These are phyloP conservation scores for Metarhizium rileyi DNA, from an alignment of 2,329 filamentous ascomycete genomes.

Conservation along the genomic window DNA sequence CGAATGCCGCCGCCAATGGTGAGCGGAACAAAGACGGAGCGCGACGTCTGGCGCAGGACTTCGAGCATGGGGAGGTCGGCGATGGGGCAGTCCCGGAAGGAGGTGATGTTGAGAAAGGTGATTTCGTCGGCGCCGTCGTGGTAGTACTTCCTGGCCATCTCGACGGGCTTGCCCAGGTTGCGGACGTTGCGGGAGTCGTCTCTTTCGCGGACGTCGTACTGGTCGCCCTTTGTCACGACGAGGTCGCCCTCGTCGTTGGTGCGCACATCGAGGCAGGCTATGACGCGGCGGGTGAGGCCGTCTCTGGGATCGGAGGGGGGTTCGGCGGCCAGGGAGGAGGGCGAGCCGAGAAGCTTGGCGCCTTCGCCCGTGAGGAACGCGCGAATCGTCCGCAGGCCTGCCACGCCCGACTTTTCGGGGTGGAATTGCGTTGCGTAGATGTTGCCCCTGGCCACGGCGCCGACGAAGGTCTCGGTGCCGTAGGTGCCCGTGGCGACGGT, in stretches of 20 bases:
- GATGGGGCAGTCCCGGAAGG: slow-evolving; percentile 88
- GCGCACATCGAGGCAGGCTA: slow-evolving; percentile 92
- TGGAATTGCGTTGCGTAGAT: slow-evolving; percentile 93
- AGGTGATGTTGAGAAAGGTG: slow-evolving; percentile 97
- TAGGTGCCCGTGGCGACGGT: slow-evolving; percentile 85
- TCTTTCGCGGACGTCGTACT: slow-evolving; percentile 97
- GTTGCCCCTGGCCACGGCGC: slow-evolving; percentile 77
- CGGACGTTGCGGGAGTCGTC: slow-evolving; percentile 55
- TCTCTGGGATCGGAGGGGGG: slow-evolving; percentile 29
- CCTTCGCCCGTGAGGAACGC: slow-evolving; percentile 74
- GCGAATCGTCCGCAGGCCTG: slow-evolving; percentile 72
- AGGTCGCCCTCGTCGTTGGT: slow-evolving; percentile 90
- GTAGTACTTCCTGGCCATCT: slow-evolving; percentile 90
- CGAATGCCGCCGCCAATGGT: slow-evolving; percentile 94
- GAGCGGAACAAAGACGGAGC: slow-evolving; percentile 90
- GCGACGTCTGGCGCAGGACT: slow-evolving; percentile 73
- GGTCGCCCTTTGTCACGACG: slow-evolving; percentile 96
- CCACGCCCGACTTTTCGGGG: slow-evolving; percentile 90
- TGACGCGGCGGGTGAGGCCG: slow-evolving; percentile 83
- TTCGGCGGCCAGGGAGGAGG: slow-evolving; percentile 4
- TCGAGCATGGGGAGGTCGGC: slow-evolving; percentile 95
- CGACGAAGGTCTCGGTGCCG: slow-evolving; percentile 81
- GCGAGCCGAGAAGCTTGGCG: slow-evolving; percentile 36
- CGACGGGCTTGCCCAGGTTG: slow-evolving; percentile 93
- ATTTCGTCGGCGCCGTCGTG: slow-evolving; percentile 94